Conservation (phyloP, 2,329 filamentous ascomycete genomes). For the Zalaria sp. region DNA sequence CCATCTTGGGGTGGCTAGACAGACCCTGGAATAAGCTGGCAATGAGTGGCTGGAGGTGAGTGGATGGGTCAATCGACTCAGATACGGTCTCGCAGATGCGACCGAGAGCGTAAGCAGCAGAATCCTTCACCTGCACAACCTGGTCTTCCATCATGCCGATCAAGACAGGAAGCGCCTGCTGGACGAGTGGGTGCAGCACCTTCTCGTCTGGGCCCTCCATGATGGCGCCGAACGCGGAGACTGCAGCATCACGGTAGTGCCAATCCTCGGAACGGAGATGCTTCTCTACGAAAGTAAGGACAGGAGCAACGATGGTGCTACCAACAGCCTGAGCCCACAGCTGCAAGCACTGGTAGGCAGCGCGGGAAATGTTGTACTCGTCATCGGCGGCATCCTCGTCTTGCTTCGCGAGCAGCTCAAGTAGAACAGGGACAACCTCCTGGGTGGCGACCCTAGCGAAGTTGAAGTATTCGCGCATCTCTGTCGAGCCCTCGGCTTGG, state of each 20-base stretch:
- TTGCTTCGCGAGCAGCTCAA: slow-evolving; percentile 84
- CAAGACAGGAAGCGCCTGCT: slow-evolving; percentile 83
- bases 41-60: slow-evolving; percentile 75
- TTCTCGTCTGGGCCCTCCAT: slow-evolving; percentile 97
- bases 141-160: slow-evolving; percentile 87
- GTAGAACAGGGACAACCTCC: slow-evolving; percentile 85
- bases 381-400: slow-evolving; percentile 94
- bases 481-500: slow-evolving; percentile 58
- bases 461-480: slow-evolving; percentile 87
- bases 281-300: slow-evolving; percentile 80
- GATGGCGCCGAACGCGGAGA: slow-evolving; percentile 93
- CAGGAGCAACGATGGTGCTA: slow-evolving; percentile 67
- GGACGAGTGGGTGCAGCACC: slow-evolving; percentile 83
- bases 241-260: slow-evolving; percentile 88
- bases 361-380: slow-evolving; percentile 92
- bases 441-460: slow-evolving; percentile 85
- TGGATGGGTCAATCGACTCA: slow-evolving; percentile 72
- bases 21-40: slow-evolving; percentile 80
- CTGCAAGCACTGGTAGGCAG: slow-evolving; percentile 91
- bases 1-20: slow-evolving; percentile 89
- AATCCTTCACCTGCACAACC: slow-evolving; percentile 84
- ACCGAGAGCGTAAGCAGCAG: slow-evolving; percentile 87
- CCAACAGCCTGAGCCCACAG: slow-evolving; percentile 89
- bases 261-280: slow-evolving; percentile 86
- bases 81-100: slow-evolving; percentile 91